Evolutionary conservation across 2,329 filamentous ascomycete genomes (phyloP).

Genomic region (Apiospora rasikravindrae): DNA sequence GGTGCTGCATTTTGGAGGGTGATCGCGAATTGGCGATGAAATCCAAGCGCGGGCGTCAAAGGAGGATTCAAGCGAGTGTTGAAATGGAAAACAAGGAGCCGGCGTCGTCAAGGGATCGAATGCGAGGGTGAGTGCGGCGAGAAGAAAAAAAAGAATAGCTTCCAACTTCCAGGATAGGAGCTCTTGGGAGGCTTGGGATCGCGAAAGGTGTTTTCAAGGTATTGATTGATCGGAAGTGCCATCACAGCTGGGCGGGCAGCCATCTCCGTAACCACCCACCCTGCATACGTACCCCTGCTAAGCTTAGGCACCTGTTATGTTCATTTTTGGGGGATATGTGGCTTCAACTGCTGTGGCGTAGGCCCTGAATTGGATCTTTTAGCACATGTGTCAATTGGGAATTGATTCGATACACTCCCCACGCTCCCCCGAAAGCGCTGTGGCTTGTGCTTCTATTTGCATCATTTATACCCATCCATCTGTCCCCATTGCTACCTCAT

Average conservation of each 20-base stretch:
- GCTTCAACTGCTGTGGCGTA: conserved; percentile 10
- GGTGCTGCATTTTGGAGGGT: conserved; percentile 76
- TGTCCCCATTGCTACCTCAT: conserved; percentile 17
- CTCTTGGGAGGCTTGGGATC: not conserved
- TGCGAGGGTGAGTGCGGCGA: not conserved
- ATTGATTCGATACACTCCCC: not conserved
- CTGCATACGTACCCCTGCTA: conserved; percentile 7
- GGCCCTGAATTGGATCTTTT: not conserved
- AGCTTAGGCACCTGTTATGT: not conserved
- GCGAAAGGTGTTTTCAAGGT: conserved; percentile 1
- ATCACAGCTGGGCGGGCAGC: not conserved
- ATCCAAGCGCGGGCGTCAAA: not conserved
- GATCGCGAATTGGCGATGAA: not conserved
- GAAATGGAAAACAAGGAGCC: not conserved
- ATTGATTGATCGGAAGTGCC: not conserved
- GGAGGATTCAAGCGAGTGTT: not conserved
- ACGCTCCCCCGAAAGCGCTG: not conserved
- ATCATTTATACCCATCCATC: conserved; percentile 5
- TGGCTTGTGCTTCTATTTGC: not conserved
- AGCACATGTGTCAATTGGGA: conserved; percentile 10
- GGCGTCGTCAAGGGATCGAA: not conserved
- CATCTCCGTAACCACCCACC: not conserved
- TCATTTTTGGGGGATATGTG: conserved; percentile 12
- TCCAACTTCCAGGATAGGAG: not conserved
- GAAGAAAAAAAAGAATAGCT: not conserved